Percentiles rank a stretch among this genome's conserved stretches.
Conservation (phyloP, 495 filamentous ascomycete genomes). For the Thozetella sp. region DNA sequence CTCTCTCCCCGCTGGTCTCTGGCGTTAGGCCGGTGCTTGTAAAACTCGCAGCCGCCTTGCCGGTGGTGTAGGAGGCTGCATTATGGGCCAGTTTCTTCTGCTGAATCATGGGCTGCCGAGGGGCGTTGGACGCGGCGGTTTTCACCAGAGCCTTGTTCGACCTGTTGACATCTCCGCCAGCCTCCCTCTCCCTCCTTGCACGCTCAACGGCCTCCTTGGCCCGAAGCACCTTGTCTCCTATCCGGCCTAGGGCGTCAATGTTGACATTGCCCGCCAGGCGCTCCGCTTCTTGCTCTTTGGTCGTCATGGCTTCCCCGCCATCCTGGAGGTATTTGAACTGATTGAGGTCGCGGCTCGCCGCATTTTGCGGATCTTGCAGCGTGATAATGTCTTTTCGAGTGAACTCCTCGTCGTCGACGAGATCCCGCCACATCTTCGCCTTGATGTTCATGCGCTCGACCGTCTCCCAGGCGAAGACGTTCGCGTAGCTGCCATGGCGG, state of each 20-base stretch:
- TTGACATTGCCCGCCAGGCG: slow-evolving; percentile 71
- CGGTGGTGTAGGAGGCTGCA: slow-evolving; percentile 87
- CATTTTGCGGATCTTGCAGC: slow-evolving; percentile 93
- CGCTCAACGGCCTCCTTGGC: slow-evolving; percentile 90
- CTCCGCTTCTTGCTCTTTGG: slow-evolving; percentile 49
- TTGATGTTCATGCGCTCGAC: slow-evolving; percentile 95
- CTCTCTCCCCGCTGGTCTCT: slow-evolving; percentile 82
- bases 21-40: slow-evolving; percentile 94
- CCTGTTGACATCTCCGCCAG: slow-evolving; percentile 51
- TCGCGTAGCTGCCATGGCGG: slow-evolving; percentile 73
- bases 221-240: slow-evolving; percentile 83
- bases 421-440: slow-evolving; percentile 92
- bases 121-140: slow-evolving; percentile 22
- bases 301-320: slow-evolving; percentile 69
- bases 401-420: slow-evolving; percentile 89
- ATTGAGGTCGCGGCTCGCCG: slow-evolving; percentile 79
- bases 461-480: slow-evolving; percentile 96
- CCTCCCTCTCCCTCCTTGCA: slow-evolving; percentile 61
- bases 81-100: slow-evolving; percentile 70
- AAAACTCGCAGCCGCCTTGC: slow-evolving; percentile 89
- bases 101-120: slow-evolving; percentile 37
- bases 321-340: slow-evolving; percentile 90
- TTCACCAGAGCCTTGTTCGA: slow-evolving; percentile 46
- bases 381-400: slow-evolving; percentile 92
- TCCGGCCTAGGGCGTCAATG: slow-evolving; percentile 70